These are phyloP conservation scores for Irpex rosettiformis DNA, from an alignment of 1,284 basidiomycete species.

Conservation along the genomic window DNA sequence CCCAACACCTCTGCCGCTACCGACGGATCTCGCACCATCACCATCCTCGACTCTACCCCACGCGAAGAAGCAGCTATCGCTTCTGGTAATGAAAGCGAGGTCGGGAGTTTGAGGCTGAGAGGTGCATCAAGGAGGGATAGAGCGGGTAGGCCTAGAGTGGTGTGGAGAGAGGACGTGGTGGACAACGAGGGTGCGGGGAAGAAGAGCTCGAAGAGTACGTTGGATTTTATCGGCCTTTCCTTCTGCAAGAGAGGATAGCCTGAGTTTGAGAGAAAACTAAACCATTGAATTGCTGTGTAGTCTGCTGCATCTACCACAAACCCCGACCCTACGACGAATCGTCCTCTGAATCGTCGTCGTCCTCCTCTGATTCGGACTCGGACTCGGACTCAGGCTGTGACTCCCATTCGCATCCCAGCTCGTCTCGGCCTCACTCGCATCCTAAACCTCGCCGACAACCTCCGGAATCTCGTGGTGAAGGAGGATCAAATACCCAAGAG, in stretches of 20 bases:
- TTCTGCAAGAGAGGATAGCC: no score
- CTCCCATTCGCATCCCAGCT: conserved; percentile 18
- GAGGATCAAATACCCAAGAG: conserved; percentile 20
- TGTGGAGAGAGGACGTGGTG: conserved; percentile 77
- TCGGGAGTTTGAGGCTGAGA: conserved; percentile 53
- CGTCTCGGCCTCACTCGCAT: conserved; percentile 20
- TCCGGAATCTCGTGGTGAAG: conserved; percentile 21
- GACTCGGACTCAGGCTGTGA: conserved; percentile 31
- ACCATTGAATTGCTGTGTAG: no score
- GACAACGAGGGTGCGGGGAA: conserved; percentile 80
- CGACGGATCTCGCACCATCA: conserved; percentile 59
- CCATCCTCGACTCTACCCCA: conserved; percentile 41
- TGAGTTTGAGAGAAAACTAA: no score
- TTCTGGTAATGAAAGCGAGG: conserved; percentile 17
- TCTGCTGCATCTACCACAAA: conserved; percentile 89
- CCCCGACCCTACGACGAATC: conserved; percentile 77
- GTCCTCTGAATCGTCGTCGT: conserved; percentile 62
- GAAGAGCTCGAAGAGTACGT: conserved; percentile 84
- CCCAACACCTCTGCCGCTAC: conserved; percentile 37
- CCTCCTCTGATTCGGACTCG: conserved; percentile 41
- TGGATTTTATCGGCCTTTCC: not conserved
- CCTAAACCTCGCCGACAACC: conserved; percentile 17
- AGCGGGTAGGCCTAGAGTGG: conserved; percentile 46
- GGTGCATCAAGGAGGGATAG: conserved; percentile 35
- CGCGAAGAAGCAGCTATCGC: conserved; percentile 27